A percentile compares a stretch with the other conserved stretches of the same genome.
phyloP scores from a whole-genome alignment of 352 stramenopile genomes.

The Plasmopara halstedii region DNA sequence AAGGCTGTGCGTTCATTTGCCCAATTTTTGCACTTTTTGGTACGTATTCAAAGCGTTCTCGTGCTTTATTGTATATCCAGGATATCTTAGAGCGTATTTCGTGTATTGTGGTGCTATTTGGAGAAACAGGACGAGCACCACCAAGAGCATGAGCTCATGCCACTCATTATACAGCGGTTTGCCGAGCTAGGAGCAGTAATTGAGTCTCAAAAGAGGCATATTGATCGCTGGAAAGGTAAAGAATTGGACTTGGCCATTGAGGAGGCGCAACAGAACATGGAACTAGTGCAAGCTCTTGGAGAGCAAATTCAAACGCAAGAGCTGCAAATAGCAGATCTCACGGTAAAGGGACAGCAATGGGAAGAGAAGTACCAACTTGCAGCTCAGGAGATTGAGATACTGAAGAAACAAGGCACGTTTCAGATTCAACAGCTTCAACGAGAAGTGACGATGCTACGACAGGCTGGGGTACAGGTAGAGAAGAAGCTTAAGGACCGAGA shows the following conservation, averaged over 20 bases:
- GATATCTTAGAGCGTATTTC: constrained; percentile 33
- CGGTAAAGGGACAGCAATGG: constrained; percentile 67
- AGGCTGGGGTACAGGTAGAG: constrained; percentile 44
- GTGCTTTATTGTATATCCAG: no score
- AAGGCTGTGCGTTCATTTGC: constrained; percentile 78
- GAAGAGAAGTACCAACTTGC: constrained; percentile 70
- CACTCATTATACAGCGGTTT: constrained; percentile 69
- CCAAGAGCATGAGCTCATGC: constrained; percentile 63
- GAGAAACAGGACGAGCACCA: constrained; percentile 80
- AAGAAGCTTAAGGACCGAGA: constrained; percentile 37
- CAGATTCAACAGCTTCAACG: constrained; percentile 44
- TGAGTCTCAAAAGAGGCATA: constrained; percentile 80
- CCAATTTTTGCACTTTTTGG: constrained; percentile 76
- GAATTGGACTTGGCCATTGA: constrained; percentile 72
- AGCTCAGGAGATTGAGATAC: constrained; percentile 37
- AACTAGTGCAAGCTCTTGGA: constrained; percentile 48
- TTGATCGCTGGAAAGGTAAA: constrained; percentile 80
- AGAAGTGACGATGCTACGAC: constrained; percentile 42
- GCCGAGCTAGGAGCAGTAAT: constrained; percentile 71
- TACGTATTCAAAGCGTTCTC: constrained; percentile 19
- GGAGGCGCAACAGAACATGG: constrained; percentile 56
- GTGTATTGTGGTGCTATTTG: constrained; percentile 23
- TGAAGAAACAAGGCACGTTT: constrained; percentile 44
- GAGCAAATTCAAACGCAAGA: constrained; percentile 56
- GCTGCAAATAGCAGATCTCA: constrained; percentile 37